Evolutionary conservation across 2,329 filamentous ascomycete species (phyloP), one percentile per base, ranked within the genome.

Genomic region (Aspergillus novofumigatus): DNA sequence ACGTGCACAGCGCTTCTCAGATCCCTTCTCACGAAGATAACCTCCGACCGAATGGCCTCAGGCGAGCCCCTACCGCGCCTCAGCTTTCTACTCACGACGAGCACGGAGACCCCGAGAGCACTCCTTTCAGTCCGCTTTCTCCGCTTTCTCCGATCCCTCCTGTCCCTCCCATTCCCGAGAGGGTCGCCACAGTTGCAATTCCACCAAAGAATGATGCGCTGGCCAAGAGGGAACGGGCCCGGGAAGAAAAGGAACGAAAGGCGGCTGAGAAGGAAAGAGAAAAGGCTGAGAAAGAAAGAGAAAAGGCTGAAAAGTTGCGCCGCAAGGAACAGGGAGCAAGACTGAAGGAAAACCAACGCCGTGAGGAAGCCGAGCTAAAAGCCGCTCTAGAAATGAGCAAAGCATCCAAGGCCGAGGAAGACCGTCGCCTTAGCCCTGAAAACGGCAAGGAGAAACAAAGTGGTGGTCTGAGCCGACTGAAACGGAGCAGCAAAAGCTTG

Each of bases 401-500:
- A 69, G 79, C 80, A 58, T 80, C 82, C 8, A 84, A 86, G 9
- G 80, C 77, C 1, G 83, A 87, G 38, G 83, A 80, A 67, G 67
- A 80, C 71, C 59, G 70, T 67, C 52, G 70, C 55, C 62, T 71
- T 42, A 69, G 69, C 44, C 62, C 60, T 7, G 69, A 72, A 20
- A 67, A 66, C 41, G 67, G 64, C 23, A 73, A 69, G 49, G 65
- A 74, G 52, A 74, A 72, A 25, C 62, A 73, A 8, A 64, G 71
- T 52, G 73, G 77, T 7, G 73, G 78, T 29, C 76, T 94, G 45
- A 85, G 84, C 66, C 81, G 90, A 48, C 86, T 89, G 62, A 84
- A 86, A 64, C 82, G 87, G 54, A 85, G 85, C 9, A 91, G 87
- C 72, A 93, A 90, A 77, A 92, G 90, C 61, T 83, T 96, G 78